Percentiles rank a stretch among this genome's conserved stretches.
These are phyloP conservation scores for Coniosporium apollinis DNA, from an alignment of 495 filamentous ascomycete genomes.

Conservation along the genomic window DNA sequence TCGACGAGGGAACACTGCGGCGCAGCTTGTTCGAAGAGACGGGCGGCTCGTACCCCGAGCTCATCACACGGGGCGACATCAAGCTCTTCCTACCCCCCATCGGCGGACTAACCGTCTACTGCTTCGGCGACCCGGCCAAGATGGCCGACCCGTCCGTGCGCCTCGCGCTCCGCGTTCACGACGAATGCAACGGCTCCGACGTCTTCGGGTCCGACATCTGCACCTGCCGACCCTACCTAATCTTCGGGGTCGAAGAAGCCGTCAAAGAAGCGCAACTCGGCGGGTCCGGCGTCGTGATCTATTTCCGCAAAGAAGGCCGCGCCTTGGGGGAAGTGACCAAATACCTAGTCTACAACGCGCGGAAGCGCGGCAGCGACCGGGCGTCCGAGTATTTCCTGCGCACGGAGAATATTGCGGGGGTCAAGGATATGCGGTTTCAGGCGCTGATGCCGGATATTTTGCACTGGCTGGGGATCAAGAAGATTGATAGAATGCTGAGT, in stretches of 20 bases:
- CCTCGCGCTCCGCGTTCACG: constrained; percentile 81
- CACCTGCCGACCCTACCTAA: constrained; percentile 91
- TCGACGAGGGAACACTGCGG: constrained; percentile 77
- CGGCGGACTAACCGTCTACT: constrained; percentile 90
- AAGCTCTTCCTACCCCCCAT: constrained; percentile 95
- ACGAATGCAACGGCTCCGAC: constrained; percentile 93
- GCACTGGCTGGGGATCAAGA: constrained; percentile 96
- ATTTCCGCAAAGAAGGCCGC: constrained; percentile 95
- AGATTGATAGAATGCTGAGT: constrained; percentile 96
- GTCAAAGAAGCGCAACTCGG: constrained; percentile 93
- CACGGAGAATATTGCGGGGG: constrained; percentile 92
- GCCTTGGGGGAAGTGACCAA: constrained; percentile 97
- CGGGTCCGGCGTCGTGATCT: constrained; percentile 91
- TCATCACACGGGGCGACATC: constrained; percentile 85
- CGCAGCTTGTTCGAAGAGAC: constrained; percentile 87
- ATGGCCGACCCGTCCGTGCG: constrained; percentile 76
- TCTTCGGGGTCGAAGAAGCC: constrained; percentile 91
- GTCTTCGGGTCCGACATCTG: constrained; percentile 98
- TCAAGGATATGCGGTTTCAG: constrained; percentile 98
- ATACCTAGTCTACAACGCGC: constrained; percentile 92
- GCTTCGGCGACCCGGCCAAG: constrained; percentile 86
- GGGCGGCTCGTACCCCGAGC: constrained; percentile 76
- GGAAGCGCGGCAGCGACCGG: constrained; percentile 63
- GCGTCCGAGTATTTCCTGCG: constrained; percentile 96
- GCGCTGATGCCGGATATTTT: constrained; percentile 98